Conservation (phyloP, 2,329 filamentous ascomycete genomes). For the Xylariaceae sp. region DNA sequence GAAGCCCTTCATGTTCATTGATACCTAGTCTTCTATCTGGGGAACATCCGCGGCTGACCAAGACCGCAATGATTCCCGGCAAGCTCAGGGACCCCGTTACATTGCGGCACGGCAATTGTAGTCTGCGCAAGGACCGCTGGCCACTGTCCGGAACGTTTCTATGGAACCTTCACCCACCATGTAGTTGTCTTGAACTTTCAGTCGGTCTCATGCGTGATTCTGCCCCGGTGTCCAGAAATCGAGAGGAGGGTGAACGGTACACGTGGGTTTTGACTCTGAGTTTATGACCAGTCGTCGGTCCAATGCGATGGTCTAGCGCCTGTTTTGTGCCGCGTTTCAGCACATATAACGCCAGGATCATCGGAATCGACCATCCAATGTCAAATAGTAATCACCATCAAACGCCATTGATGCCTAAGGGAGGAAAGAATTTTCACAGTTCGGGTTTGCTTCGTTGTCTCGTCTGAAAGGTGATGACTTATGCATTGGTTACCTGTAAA, state of each 20-base stretch:
- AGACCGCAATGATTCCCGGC: constrained; percentile 25
- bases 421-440: constrained; percentile 31
- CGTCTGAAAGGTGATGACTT: constrained; percentile 27
- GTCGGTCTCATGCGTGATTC: constrained; percentile 23
- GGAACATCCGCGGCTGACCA: constrained; percentile 24
- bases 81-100: constrained; percentile 19
- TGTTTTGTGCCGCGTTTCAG: constrained; percentile 30
- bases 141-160: constrained; percentile 15
- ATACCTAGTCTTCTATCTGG: constrained; percentile 28
- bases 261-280: constrained; percentile 20
- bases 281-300: constrained; percentile 22
- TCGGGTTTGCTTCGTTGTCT: constrained; percentile 34
- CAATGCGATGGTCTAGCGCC: constrained; percentile 24
- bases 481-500: constrained; percentile 35
- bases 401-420: constrained; percentile 36
- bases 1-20: constrained; percentile 25
- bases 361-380: constrained; percentile 33
- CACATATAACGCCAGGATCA: constrained; percentile 35
- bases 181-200: constrained; percentile 22
- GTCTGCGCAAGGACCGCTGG: constrained; percentile 23
- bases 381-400: constrained; percentile 32
- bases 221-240: constrained; percentile 13
- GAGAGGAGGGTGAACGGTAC: constrained; percentile 31
- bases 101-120: constrained; percentile 28
- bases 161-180: constrained; percentile 14